Percentiles rank a stretch among this genome's conserved stretches.
These are phyloP conservation scores for Aureobasidium namibiae DNA, from an alignment of 2,329 filamentous ascomycete species.

Conservation along the genomic window DNA sequence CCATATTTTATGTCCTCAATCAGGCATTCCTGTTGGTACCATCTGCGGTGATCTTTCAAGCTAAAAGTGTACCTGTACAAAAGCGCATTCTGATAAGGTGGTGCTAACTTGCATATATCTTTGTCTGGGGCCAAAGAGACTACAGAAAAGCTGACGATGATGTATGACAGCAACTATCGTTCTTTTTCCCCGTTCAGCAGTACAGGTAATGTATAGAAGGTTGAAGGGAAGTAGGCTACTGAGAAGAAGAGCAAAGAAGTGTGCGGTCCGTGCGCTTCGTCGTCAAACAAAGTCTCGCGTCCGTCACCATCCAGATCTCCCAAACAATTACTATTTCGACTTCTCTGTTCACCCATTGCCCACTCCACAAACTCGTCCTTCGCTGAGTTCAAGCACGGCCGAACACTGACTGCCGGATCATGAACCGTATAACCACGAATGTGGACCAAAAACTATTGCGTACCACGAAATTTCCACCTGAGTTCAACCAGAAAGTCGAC, in stretches of 20 bases:
- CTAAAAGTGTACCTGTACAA: too few relatives aligned
- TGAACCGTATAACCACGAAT: conserved; percentile 46
- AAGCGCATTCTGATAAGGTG: too few relatives aligned
- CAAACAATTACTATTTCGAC: not conserved
- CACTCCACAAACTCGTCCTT: not conserved
- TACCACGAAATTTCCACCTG: conserved; percentile 85
- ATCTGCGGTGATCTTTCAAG: not conserved
- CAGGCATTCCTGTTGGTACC: not conserved
- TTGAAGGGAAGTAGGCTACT: not conserved
- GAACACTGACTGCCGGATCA: not conserved
- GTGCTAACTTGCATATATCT: too few relatives aligned
- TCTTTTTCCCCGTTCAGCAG: not conserved
- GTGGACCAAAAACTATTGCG: conserved; percentile 85
- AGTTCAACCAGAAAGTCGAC: conserved; percentile 94
- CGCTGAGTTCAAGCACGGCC: not conserved
- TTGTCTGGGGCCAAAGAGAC: too few relatives aligned
- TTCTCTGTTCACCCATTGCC: not conserved
- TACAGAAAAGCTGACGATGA: too few relatives aligned
- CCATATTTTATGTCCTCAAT: not conserved
- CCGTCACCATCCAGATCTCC: not conserved
- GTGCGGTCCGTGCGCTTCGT: not conserved
- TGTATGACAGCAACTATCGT: too few relatives aligned
- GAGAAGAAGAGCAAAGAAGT: not conserved
- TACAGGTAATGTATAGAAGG: not conserved
- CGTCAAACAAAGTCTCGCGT: not conserved